Base-by-base conservation (phyloP, 352 stramenopile species). In the Pythium angustatum region DNA sequence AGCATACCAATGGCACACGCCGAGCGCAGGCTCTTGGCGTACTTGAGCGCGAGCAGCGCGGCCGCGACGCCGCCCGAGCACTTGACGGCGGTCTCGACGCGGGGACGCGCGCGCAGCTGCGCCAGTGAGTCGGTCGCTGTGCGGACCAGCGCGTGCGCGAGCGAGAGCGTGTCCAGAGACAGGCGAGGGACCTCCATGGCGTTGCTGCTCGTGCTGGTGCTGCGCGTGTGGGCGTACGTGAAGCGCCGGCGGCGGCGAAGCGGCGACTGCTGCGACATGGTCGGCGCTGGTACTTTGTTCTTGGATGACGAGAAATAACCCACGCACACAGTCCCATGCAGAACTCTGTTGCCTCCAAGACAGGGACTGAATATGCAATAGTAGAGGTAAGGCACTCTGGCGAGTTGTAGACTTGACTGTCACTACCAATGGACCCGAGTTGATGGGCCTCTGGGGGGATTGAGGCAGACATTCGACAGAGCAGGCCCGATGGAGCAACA, bases 1-100 rank as follows among this genome's bases (percentile, higher is more conserved):
- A 92, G 62, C 21, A 92, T 43, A 1, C 83, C 83, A 27, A 90
- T 62, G 24, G 87, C 56, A 28, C 73, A 81, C 34, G 83, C 83
- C 1, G 83, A 82, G 44, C 76, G 80, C 34, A 92, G 57, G 45
- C 83, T 92, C 27, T 75, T 69, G 10, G 83, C 73, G 56, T 81
- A 90, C 51, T 80, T 77, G 58, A 87, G 71, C 21, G 83, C 83
- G 45, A 87, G 45, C 45, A 89, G 51, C 53, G 78, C 78, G 7
- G 83, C 83, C 44, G 85, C 69, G n/a, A 81, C 65, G 34, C 79
- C 81, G 30, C 83, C 83, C 1, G 77, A 76, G 52, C 78, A 73
- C 66, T 90, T 90, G 57, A 90, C 72, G 45, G 70, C 60, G 17
- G 79, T 76, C 69, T 91, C 83, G 38, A 77, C 66, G 27, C 62